Evolutionary conservation across 2,329 filamentous ascomycete species (phyloP), one percentile per base, ranked within the genome.

Genomic region (Pestalotiopsis sp.): DNA sequence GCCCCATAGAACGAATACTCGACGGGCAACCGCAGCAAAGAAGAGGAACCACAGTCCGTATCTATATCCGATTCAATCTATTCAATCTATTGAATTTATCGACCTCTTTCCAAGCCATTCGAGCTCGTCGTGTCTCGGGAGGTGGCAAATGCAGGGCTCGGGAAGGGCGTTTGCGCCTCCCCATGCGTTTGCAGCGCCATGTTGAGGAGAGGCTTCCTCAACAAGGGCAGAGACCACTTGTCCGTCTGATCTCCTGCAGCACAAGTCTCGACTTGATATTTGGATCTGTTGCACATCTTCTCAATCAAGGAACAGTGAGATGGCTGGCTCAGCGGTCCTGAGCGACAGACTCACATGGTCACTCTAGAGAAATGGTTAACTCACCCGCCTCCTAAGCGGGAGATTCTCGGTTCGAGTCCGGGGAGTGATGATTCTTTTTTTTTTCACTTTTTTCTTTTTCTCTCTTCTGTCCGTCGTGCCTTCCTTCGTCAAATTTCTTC

Each of bases 291-390:
- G 5, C 13, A 14, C 38, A 41, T 40, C n/a, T 7, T 17, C 31
- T 63, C 31, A 45, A 40, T 13, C 38, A 23, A 25, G n/a, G n/a
- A n/a, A 36, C 31, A n/a, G 5, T 6, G 23, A 4, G 38, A 17
- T 13, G n/a, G 20, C 38, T 63, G 20, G 31, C 31, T 40, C n/a
- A 23, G n/a, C n/a, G 31, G 31, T 17, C 4, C 31, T 17, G 27
- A 40, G n/a, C 27, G 27, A 14, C 38, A 63, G 38, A 31, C 25
- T 23, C 20, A 25, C 60, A 63, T 6, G 6, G 60, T 63, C 31
- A 5, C 63, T 65, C 25, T 60, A 49, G 65, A 66, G 65, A 66
- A 66, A 66, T 66, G 65, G 65, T 41, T 66, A 66, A 66, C 65
- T 66, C 65, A 56, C 57, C 36, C 20, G 65, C 40, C 56, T 66